phyloP scores from a whole-genome alignment of 1,139 yeast species.

The Blastobotrys petasosporus region DNA sequence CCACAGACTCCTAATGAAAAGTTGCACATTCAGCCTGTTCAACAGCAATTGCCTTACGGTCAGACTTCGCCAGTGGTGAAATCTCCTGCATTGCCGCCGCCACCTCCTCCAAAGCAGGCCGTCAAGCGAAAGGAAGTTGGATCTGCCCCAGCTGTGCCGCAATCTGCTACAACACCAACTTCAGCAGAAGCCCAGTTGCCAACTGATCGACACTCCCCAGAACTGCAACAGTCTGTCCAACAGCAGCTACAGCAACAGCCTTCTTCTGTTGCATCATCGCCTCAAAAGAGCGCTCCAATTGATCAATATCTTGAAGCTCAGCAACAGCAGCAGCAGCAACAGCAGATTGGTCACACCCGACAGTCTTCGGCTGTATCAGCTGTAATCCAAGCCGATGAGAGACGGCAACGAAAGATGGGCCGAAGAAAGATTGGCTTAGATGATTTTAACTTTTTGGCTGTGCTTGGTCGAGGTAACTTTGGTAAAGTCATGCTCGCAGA shows the following conservation, averaged over 20 bases:
- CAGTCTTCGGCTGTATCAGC: slow-evolving; percentile 6
- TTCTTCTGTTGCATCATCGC: not conserved
- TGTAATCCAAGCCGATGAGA: slow-evolving; percentile 5
- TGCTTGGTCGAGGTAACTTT: slow-evolving; percentile 93
- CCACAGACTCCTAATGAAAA: slow-evolving; percentile 13
- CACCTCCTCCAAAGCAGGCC: slow-evolving; percentile 28
- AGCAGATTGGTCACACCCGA: not conserved
- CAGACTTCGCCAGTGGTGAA: slow-evolving; percentile 9
- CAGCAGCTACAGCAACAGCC: slow-evolving; percentile 15
- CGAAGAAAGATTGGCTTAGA: slow-evolving; percentile 80
- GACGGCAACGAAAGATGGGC: slow-evolving; percentile 14
- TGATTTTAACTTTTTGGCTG: slow-evolving; percentile 90
- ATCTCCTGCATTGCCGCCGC: slow-evolving; percentile 17
- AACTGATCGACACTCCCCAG: slow-evolving; percentile 10
- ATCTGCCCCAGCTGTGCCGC: slow-evolving; percentile 19
- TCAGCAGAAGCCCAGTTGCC: slow-evolving; percentile 14
- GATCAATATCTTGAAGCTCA: slow-evolving; percentile 8
- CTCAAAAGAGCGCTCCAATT: slow-evolving; percentile 9
- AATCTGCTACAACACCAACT: slow-evolving; percentile 26
- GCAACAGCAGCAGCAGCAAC: slow-evolving; percentile 1
- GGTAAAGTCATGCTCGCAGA: slow-evolving; percentile 98
- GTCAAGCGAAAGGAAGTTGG: slow-evolving; percentile 32
- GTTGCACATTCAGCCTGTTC: not conserved
- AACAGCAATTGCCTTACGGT: slow-evolving; percentile 7
- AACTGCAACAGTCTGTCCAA: slow-evolving; percentile 13